These are phyloP conservation scores for Ogataea hybrid DNA, from an alignment of 1,139 yeast species.

Conservation along the genomic window DNA sequence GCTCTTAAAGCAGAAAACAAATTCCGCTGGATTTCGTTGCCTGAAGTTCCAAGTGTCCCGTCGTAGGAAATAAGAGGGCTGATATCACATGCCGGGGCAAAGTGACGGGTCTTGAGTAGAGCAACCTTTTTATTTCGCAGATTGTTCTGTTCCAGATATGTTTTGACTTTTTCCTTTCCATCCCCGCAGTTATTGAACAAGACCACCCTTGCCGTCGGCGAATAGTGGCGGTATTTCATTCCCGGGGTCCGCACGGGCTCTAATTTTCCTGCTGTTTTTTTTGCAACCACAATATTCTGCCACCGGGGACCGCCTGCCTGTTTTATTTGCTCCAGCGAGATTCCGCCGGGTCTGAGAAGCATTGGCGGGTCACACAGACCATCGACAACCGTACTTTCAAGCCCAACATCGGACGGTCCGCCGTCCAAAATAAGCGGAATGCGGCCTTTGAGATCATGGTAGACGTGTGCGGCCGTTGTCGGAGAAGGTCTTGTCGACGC, in stretches of 20 bases:
- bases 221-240: slow-evolving; percentile 94
- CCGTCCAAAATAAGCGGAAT: too few relatives aligned
- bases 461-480: too few relatives aligned
- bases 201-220: slow-evolving; percentile 83
- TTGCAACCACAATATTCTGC: too few relatives aligned
- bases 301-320: too few relatives aligned
- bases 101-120: slow-evolving; percentile 42
- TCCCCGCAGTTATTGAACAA: slow-evolving; percentile 56
- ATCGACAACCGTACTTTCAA: too few relatives aligned
- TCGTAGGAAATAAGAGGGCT: slow-evolving; percentile 33
- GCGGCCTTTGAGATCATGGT: too few relatives aligned
- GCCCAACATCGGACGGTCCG: too few relatives aligned
- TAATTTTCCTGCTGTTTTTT: slow-evolving; percentile 57
- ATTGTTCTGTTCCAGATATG: slow-evolving; percentile 9
- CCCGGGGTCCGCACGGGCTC: slow-evolving; percentile 94
- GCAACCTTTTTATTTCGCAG: slow-evolving; percentile 39
- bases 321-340: too few relatives aligned
- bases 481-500: too few relatives aligned
- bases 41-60: slow-evolving; percentile 22
- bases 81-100: slow-evolving; percentile 31
- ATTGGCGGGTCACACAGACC: too few relatives aligned
- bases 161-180: slow-evolving; percentile 33
- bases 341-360: too few relatives aligned
- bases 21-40: slow-evolving; percentile 57
- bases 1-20: slow-evolving; percentile 65